Base-by-base conservation (phyloP, 108 stramenopile genomes). In the Nitzschia sp. region DNA sequence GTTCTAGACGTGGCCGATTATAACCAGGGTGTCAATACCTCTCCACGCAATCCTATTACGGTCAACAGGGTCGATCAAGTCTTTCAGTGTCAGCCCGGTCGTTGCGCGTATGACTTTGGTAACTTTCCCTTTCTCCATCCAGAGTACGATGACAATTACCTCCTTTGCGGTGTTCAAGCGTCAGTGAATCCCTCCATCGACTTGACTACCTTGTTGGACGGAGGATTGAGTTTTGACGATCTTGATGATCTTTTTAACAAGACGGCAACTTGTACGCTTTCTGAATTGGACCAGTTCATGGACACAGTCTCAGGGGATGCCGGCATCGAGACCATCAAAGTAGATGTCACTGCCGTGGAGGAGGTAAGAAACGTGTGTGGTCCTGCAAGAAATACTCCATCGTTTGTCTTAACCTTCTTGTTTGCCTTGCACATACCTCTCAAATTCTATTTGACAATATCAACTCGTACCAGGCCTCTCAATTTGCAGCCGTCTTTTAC, bases 31-130 rank as follows among this genome's bases (percentile, higher is more conserved):
- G 63, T 89, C 53, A 32, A 21, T 13, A 18, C 51, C 18, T 72
- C 71, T 34, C 81, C 76, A 42, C 42, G 71, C 21, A 97, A 94
- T 56, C 91, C 89, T 3, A 83, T 97, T 46, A 83, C 83, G 11
- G 82, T 84, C 42, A 90, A 91, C 55, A 58, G 58, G 42, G 56
- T 66, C 0, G 68, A 64, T 31, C 29, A 35, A 4, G 35, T 34
- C 8, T 93, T 82, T 56, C 32, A 67, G n/a, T 93, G 92, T 57
- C 77, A 86, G 26, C 83, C 88, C n/a, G 92, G 87, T n/a, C 69
- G 46, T 31, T 93, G 92, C 64, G 55, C 74, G 21, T 80, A 85
- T 32, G 53, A 55, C 6, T 24, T 36, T 49, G 56, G 58, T 6
- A 59, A 59, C 30, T 23, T 42, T 3, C 59, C 58, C 11, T 51